Evolutionary conservation across 176 grass and related monocot species (phyloP).

Genomic region (Dactylis glomerata): DNA sequence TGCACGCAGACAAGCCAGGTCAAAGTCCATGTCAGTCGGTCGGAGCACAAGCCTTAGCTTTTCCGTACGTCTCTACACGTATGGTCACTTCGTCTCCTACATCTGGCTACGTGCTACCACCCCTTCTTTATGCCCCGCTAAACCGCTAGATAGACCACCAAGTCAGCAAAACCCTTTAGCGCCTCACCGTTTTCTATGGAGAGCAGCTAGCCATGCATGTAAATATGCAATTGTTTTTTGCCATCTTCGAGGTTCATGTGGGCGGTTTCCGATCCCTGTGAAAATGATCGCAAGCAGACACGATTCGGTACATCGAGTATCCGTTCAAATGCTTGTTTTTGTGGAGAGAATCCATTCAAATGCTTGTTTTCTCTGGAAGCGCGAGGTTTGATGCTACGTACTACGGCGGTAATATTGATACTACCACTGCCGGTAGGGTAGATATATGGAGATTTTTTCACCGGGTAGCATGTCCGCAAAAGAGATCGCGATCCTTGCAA

Average conservation of each 20-base stretch:
- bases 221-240: constrained; percentile 18
- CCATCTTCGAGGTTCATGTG: not conserved
- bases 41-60: not conserved
- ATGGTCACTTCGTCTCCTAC: constrained; percentile 11
- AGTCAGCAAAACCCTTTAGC: constrained; percentile 6
- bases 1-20: constrained; percentile 9
- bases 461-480: not conserved
- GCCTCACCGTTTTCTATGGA: not conserved
- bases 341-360: constrained; percentile 3
- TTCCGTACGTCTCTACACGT: constrained; percentile 42
- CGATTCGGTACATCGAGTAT: constrained; percentile 20
- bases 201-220: not conserved
- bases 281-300: not conserved
- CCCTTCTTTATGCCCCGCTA: not conserved
- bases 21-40: constrained; percentile 33
- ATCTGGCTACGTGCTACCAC: not conserved
- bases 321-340: constrained; percentile 3
- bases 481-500: constrained; percentile 19
- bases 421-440: constrained; percentile 13
- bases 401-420: not conserved
- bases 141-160: not conserved
- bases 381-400: constrained; percentile 15
- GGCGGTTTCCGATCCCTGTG: not conserved
- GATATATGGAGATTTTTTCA: not conserved
- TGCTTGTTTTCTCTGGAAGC: not conserved